These are phyloP conservation scores for Plasmodium gaboni DNA, from an alignment of 169 alveolate genomes.

Conservation along the genomic window DNA sequence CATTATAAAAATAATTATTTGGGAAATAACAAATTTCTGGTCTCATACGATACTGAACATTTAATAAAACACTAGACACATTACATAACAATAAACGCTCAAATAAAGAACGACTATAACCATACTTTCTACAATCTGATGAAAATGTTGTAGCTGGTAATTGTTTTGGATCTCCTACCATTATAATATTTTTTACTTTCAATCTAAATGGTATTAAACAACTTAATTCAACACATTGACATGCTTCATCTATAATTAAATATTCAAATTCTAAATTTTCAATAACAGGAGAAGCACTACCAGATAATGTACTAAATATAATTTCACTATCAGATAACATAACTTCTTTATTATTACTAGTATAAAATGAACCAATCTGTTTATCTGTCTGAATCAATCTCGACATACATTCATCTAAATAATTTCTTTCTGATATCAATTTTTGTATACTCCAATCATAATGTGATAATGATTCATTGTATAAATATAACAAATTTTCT, in stretches of 20 bases:
- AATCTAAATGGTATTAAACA: slow-evolving; percentile 82
- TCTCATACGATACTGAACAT: slow-evolving; percentile 98
- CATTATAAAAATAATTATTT: slow-evolving; percentile 91
- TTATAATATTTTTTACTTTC: slow-evolving; percentile 91
- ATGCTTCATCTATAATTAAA: slow-evolving; percentile 98
- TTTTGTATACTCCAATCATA: slow-evolving; percentile 73
- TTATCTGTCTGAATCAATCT: slow-evolving; percentile 54
- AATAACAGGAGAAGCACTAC: slow-evolving; percentile 93
- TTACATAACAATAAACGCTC: slow-evolving; percentile 92
- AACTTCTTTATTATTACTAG: slow-evolving; percentile 78
- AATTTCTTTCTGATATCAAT: slow-evolving; percentile 41
- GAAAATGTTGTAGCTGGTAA: slow-evolving; percentile 98
- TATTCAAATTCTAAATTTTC: slow-evolving; percentile 91
- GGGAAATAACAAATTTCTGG: slow-evolving; percentile 96
- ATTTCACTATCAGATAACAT: slow-evolving; percentile 89
- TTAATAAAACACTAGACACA: slow-evolving; percentile 88
- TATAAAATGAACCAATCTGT: slow-evolving; percentile 60
- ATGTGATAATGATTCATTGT: slow-evolving; percentile 68
- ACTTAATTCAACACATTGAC: slow-evolving; percentile 93
- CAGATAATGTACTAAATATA: slow-evolving; percentile 93
- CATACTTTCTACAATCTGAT: slow-evolving; percentile 83
- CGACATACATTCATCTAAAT: slow-evolving; percentile 33
- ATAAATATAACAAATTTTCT: slow-evolving; percentile 63
- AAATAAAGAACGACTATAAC: slow-evolving; percentile 92
- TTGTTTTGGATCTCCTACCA: slow-evolving; percentile 99